Evolutionary conservation across 2,329 filamentous ascomycete genomes (phyloP), one percentile per base, ranked within the genome.

Genomic region (Lasiodiplodia citricola): DNA sequence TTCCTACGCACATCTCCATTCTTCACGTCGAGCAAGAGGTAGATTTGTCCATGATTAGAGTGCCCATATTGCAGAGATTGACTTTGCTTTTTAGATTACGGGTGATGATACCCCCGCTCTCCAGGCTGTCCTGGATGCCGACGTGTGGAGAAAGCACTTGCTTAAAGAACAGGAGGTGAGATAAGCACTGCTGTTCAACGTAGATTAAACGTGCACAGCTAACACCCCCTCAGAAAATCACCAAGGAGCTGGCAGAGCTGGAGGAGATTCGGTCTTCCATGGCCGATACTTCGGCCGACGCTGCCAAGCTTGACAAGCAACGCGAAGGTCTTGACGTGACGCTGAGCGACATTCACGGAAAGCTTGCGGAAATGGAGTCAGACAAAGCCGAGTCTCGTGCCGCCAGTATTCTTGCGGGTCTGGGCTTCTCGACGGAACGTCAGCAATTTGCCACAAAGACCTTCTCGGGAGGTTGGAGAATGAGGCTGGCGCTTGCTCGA

Each of bases 381-480:
- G 96, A 99, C 84, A 98, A 97, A 83, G 96, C 96, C 69, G 96
- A 99, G 78, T 92, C 96, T 72, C 88, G 96, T 77, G 96, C 96
- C 57, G 96, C 96, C 63, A 97, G 93, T 81, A 99, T 99, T 77
- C 86, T 99, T 66, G 95, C 96, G 70, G 96, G 96, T 88, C 90
- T 99, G 69, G 96, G 96, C 74, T 99, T 99, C 87, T 98, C 96
- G 0, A 81, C 92, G 23, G 96, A 98, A 81, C 88, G 94, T 72
- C 96, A 99, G 78, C 92, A 97, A 74, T 94, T 88, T 78, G 91
- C 96, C 18, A 99, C 96, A 67, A 98, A 93, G 86, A 98, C 95
- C 5, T 99, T 99, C 83, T 99, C 96, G 66, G 96, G 96, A 87
- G 96, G 96, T 91, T 99, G 96, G 96, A 90, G 96, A 82, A 99